Conservation (phyloP, 1,139 yeast genomes). For the Scheffersomyces titani region DNA sequence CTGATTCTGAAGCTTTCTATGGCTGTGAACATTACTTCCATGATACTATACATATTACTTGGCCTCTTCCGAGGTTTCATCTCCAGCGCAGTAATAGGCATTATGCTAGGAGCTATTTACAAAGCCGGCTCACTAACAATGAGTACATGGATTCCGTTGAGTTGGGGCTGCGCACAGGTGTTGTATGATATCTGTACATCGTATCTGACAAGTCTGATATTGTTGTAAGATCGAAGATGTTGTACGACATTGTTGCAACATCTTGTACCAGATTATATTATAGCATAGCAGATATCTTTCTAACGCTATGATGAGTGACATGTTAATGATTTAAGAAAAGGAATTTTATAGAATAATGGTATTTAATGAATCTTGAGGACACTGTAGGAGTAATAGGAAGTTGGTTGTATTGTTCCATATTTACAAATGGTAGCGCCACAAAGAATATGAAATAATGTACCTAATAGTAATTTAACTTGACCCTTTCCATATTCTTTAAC, state of each 20-base stretch:
- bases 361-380: not conserved
- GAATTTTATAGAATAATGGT: not conserved
- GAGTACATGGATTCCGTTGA: constrained; percentile 93
- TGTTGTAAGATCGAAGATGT: constrained; percentile 19
- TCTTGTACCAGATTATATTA: not conserved
- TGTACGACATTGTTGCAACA: not conserved
- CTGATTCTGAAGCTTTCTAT: constrained; percentile 13
- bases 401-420: not conserved
- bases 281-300: not conserved
- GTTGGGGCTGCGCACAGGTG: constrained; percentile 71
- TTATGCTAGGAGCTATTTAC: constrained; percentile 64
- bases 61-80: constrained; percentile 68
- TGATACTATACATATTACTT: constrained; percentile 46
- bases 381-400: not conserved
- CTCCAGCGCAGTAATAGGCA: constrained; percentile 75
- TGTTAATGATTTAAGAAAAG: not conserved
- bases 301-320: not conserved
- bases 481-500: not conserved
- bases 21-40: constrained; percentile 32
- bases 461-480: not conserved
- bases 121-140: constrained; percentile 75
- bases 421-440: not conserved
- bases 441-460: not conserved
- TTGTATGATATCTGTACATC: constrained; percentile 67
- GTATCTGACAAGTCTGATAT: constrained; percentile 48